A percentile compares a stretch with the other conserved stretches of the same genome.
Conservation (phyloP, 257 asterid genomes). For the Nicotiana benthamiana region DNA sequence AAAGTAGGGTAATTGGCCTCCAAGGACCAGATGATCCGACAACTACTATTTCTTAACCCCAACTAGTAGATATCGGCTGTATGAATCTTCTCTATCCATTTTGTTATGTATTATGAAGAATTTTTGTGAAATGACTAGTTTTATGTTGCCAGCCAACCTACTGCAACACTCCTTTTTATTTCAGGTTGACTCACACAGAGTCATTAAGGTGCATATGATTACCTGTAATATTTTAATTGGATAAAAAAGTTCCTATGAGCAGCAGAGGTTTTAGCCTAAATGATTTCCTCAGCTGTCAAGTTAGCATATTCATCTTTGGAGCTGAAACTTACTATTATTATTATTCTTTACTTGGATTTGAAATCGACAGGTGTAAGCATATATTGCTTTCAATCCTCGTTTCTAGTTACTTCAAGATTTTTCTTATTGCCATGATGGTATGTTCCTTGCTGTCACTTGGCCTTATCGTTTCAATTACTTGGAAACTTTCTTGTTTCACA, state of each 20-base stretch:
- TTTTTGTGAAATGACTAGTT: background rate
- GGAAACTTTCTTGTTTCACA: background rate
- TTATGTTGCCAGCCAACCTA: background rate
- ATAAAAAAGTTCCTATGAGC: background rate
- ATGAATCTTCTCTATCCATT: background rate
- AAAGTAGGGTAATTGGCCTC: background rate
- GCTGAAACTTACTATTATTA: background rate
- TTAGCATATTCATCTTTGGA: background rate
- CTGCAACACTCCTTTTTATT: background rate
- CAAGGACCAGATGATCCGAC: background rate
- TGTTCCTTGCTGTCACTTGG: slow-evolving; percentile 11
- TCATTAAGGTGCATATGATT: background rate
- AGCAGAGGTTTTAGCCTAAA: background rate
- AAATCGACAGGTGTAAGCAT: slow-evolving; percentile 52
- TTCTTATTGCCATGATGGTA: slow-evolving; percentile 77
- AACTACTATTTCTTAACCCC: background rate
- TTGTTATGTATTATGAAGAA: background rate
- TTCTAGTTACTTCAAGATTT: slow-evolving; percentile 81
- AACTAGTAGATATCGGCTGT: background rate
- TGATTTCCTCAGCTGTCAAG: background rate
- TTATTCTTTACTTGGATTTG: background rate
- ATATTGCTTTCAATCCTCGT: slow-evolving; percentile 42
- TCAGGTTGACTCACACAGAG: background rate
- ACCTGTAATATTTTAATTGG: background rate
- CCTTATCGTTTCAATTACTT: background rate